These are phyloP conservation scores for Trichomonas vaginalis DNA, from an alignment of 208 protist species.

Conservation along the genomic window DNA sequence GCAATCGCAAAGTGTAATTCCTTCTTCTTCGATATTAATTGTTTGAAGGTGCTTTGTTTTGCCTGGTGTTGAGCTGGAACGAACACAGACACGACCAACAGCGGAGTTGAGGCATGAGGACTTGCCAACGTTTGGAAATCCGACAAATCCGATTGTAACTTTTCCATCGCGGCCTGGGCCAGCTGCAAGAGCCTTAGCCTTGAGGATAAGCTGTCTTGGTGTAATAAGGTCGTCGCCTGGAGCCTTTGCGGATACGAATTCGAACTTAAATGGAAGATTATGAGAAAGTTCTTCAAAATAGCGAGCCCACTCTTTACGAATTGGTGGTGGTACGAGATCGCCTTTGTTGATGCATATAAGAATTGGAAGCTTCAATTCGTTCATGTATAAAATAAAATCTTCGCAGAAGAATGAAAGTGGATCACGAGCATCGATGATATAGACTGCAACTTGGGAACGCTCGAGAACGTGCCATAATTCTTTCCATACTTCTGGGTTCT, in stretches of 20 bases:
- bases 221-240: neutral
- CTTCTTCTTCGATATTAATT: slow-evolving; percentile 15
- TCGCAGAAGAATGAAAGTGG: neutral
- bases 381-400: slow-evolving; percentile 6
- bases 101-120: neutral
- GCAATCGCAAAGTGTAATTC: slow-evolving; percentile 20
- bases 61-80: neutral
- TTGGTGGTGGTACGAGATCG: neutral
- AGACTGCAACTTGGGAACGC: neutral
- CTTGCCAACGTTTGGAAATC: slow-evolving; percentile 18
- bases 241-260: neutral
- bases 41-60: slow-evolving; percentile 21
- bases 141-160: neutral
- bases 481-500: slow-evolving; percentile 13
- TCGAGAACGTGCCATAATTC: slow-evolving; percentile 12
- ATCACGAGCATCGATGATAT: neutral
- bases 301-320: neutral
- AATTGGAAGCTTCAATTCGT: neutral
- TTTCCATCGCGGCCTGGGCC: neutral
- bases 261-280: neutral
- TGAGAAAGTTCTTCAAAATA: neutral
- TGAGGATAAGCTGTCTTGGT: neutral
- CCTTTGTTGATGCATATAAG: neutral
- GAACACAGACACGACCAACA: neutral
- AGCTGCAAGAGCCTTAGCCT: neutral